Conservation (phyloP, 495 filamentous ascomycete genomes). For the Cryomyces antarcticus region DNA sequence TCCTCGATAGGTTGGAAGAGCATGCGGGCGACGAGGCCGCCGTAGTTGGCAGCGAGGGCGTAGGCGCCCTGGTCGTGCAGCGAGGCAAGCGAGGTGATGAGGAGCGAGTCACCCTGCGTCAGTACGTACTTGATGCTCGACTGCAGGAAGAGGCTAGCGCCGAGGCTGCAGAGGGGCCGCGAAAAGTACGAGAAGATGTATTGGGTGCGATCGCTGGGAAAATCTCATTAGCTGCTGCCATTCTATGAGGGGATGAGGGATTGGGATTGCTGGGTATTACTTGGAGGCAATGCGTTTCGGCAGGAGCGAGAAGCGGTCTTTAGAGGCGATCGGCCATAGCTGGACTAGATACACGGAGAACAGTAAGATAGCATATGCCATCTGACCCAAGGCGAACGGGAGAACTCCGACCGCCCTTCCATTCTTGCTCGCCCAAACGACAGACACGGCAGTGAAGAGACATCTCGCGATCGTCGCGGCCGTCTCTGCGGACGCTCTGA, state of each 20-base stretch:
- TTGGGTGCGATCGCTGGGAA: slow-evolving; percentile 12
- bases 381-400: slow-evolving; percentile 76
- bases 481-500: slow-evolving; percentile 62
- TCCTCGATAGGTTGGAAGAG: slow-evolving; percentile 94
- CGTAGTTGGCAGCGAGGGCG: slow-evolving; percentile 84
- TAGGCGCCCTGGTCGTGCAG: slow-evolving; percentile 79
- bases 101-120: slow-evolving; percentile 81
- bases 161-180: slow-evolving; percentile 40
- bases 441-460: slow-evolving; percentile 41
- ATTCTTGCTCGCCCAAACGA: slow-evolving; percentile 32
- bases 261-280: slow-evolving; percentile 13
- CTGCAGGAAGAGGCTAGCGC: slow-evolving; percentile 67
- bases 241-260: not conserved
- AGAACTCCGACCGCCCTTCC: slow-evolving; percentile 44
- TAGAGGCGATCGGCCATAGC: slow-evolving; percentile 6
- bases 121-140: slow-evolving; percentile 75
- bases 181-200: slow-evolving; percentile 47
- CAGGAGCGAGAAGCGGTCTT: slow-evolving; percentile 18
- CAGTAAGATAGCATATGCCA: slow-evolving; percentile 50
- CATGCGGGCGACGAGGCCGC: slow-evolving; percentile 69
- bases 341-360: slow-evolving; percentile 37
- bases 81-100: slow-evolving; percentile 56
- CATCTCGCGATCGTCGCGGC: slow-evolving; percentile 60
- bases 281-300: slow-evolving; percentile 24
- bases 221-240: not conserved